Evolutionary conservation across 1,139 yeast species (phyloP).

Genomic region (Dujonia santamariae): DNA sequence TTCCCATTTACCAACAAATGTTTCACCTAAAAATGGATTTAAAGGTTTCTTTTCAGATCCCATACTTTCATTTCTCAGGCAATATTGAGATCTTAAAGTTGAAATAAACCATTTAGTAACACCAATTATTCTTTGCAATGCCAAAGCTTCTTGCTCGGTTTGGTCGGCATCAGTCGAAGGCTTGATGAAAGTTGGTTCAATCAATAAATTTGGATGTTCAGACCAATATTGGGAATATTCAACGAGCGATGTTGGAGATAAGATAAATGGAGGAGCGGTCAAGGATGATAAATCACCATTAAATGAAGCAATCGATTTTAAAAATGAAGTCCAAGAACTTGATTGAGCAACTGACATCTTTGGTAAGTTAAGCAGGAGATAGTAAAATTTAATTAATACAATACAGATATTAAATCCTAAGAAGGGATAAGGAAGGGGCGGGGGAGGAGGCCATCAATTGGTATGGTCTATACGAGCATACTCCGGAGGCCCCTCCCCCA

Average conservation of each 20-base stretch:
- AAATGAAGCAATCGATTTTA: constrained; percentile 88
- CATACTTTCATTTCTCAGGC: constrained; percentile 85
- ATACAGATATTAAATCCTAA: too few relatives aligned
- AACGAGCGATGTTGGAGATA: constrained; percentile 82
- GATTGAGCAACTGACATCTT: constrained; percentile 30
- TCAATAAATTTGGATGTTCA: constrained; percentile 80
- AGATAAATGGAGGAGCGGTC: constrained; percentile 97
- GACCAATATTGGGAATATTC: constrained; percentile 95
- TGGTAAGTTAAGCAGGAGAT: too few relatives aligned
- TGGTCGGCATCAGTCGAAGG: constrained; percentile 33
- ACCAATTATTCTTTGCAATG: constrained; percentile 63
- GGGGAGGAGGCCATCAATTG: too few relatives aligned
- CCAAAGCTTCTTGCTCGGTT: constrained; percentile 48
- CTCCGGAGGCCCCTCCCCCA: too few relatives aligned
- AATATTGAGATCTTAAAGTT: constrained; percentile 87
- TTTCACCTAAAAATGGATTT: constrained; percentile 91
- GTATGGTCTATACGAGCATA: too few relatives aligned
- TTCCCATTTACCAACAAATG: constrained; percentile 85
- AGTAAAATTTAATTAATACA: too few relatives aligned
- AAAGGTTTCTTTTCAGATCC: constrained; percentile 95
- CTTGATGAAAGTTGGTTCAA: constrained; percentile 59
- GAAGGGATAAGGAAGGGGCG: too few relatives aligned
- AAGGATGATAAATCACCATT: constrained; percentile 91
- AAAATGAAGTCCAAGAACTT: constrained; percentile 77
- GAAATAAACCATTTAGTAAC: constrained; percentile 91